Evolutionary conservation across 1,284 basidiomycete genomes (phyloP), one percentile per base, ranked within the genome.

Genomic region (Coniferiporia sulphurascens): DNA sequence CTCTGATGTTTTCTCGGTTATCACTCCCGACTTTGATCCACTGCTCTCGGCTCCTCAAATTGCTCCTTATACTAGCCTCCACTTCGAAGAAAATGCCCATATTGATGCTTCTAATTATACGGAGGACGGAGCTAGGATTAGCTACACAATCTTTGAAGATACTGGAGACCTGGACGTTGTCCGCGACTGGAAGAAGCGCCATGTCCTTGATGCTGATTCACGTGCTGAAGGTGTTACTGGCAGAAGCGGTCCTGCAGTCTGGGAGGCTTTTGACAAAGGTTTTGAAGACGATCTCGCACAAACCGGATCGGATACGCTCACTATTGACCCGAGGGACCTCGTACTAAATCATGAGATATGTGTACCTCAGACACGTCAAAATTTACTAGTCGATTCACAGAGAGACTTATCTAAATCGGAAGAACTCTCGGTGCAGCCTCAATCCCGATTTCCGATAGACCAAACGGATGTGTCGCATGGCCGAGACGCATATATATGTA

Each of bases 241-340:
- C 13, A 15, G 38, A 41, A 46, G 19, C 8, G 17, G 2, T 15
- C 8, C 8, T 17, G 17, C 44, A n/a, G 15, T 17, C 3, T 46
- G 44, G 44, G 17, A 46, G 38, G 15, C 38, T 41, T 41, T 15
- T 46, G 44, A n/a, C 8, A n/a, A 46, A 3, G 17, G 17, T 9
- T 3, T 8, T 48, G 49, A 44, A 35, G 34, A 45, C 22, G 3
- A 53, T 53, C 34, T 52, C 17, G 44, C 17, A 17, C 2, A 8
- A n/a, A 46, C 52, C 34, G 32, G 48, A 22, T 50, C 45, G 38
- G 21, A 15, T 4, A 41, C 27, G 34, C 34, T 44, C 36, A 57
- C 55, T 27, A 48, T 60, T 17, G 52, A 59, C 43, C 61, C 48
- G 9, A 49, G 59, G 45, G 43, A 50, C 8, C 52, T 64, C 41